Conservation (phyloP, 139 green algal genomes). For the Picochlorum sp. region DNA sequence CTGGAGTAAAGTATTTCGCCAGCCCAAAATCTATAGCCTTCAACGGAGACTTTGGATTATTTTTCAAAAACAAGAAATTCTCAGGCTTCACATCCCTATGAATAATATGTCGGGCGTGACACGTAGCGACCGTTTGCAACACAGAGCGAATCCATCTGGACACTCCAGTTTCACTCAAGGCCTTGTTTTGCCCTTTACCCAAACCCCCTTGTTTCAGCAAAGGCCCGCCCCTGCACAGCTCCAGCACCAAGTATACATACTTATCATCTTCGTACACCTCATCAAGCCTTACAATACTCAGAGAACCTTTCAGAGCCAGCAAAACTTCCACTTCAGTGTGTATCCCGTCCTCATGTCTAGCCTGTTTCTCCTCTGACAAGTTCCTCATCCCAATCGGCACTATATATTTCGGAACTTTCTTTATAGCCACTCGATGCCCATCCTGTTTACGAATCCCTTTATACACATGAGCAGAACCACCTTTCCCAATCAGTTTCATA, state of each 20-base stretch:
- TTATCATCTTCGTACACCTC: slow-evolving; percentile 31
- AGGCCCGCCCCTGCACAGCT: slow-evolving; percentile 36
- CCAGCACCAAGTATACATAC: slow-evolving; percentile 29
- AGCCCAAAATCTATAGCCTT: slow-evolving; percentile 50
- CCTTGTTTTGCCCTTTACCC: not conserved
- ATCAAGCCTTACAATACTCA: slow-evolving; percentile 28
- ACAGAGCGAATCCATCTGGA: slow-evolving; percentile 23
- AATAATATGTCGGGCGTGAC: slow-evolving; percentile 27
- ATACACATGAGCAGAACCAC: too few species aligned
- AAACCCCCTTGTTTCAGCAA: slow-evolving; percentile 13
- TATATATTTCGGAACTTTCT: too few species aligned
- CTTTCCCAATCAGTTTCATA: too few species aligned
- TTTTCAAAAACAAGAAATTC: slow-evolving; percentile 34
- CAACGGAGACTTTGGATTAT: slow-evolving; percentile 13
- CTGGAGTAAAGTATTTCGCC: slow-evolving; percentile 11
- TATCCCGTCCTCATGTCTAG: slow-evolving; percentile 3
- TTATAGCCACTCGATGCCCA: too few species aligned
- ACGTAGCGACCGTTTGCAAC: slow-evolving; percentile 32
- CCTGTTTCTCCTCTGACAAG: slow-evolving; percentile 12
- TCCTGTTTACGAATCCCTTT: too few species aligned
- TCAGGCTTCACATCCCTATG: slow-evolving; percentile 38
- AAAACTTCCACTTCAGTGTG: slow-evolving; percentile 25
- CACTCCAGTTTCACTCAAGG: slow-evolving; percentile 25
- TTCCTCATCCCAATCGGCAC: too few species aligned
- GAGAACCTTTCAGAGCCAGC: slow-evolving; percentile 13